Evolutionary conservation across 352 stramenopile species (phyloP).

Genomic region (Peronospora destructor): DNA sequence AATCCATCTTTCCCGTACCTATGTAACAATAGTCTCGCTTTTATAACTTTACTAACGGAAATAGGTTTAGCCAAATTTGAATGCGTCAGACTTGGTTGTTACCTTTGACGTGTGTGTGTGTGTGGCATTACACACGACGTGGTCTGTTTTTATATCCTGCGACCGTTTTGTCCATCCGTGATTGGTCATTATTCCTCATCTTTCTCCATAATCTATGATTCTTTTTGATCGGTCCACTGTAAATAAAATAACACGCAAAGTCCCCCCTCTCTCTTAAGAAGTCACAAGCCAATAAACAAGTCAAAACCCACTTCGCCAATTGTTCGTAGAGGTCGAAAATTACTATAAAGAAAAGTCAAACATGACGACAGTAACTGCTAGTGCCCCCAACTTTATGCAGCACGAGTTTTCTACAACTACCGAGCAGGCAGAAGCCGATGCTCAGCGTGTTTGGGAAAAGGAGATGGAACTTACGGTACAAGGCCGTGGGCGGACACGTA

Average conservation of each 20-base stretch:
- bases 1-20: too few relatives aligned
- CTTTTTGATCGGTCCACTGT: neutral
- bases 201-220: conserved; percentile 3
- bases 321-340: conserved; percentile 11
- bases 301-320: neutral
- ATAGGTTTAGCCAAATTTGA: neutral
- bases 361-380: conserved; percentile 23
- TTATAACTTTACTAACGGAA: too few relatives aligned
- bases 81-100: conserved; percentile 7
- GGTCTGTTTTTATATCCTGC: neutral
- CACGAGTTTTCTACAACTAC: conserved; percentile 2
- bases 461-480: conserved; percentile 81
- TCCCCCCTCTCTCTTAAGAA: conserved; percentile 5
- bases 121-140: conserved; percentile 20
- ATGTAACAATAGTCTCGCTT: too few relatives aligned
- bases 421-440: conserved; percentile 43
- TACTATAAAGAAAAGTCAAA: neutral
- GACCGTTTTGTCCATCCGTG: neutral
- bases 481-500: conserved; percentile 63
- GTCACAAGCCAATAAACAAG: conserved; percentile 21
- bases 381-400: conserved; percentile 1
- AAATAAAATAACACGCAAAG: neutral
- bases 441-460: conserved; percentile 57
- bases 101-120: too few relatives aligned
- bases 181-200: conserved; percentile 2